Evolutionary conservation across 331 rosid genomes (phyloP).

Genomic region (Cydonia oblonga): DNA sequence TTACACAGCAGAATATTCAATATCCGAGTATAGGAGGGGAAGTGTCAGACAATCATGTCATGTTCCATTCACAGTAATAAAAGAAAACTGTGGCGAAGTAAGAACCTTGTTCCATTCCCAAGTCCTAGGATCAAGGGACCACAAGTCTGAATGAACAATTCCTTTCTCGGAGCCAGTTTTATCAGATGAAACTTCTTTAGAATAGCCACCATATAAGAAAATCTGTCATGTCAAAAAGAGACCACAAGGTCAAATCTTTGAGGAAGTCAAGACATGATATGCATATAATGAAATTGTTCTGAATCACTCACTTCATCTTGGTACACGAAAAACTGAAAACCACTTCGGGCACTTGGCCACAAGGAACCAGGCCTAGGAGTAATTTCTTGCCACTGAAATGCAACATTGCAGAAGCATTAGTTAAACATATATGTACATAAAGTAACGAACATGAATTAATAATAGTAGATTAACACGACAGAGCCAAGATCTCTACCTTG

Average conservation of each 20-base stretch:
- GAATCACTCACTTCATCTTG: conserved; percentile 77
- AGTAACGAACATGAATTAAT: background rate
- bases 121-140: conserved; percentile 96
- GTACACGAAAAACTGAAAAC: conserved; percentile 82
- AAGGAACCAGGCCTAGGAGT: conserved; percentile 87
- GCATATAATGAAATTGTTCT: background rate
- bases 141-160: conserved; percentile 81
- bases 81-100: background rate
- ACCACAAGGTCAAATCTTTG: background rate
- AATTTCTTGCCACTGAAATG: conserved; percentile 89
- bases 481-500: conserved; percentile 45
- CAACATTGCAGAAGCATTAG: conserved; percentile 16
- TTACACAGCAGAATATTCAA: background rate
- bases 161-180: conserved; percentile 76
- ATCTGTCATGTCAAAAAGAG: conserved; percentile 45
- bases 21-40: background rate
- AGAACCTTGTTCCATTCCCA: conserved; percentile 99
- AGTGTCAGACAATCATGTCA: background rate
- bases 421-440: background rate
- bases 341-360: conserved; percentile 97
- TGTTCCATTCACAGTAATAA: background rate
- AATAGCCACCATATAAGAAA: conserved; percentile 91
- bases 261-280: background rate
- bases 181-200: conserved; percentile 83
- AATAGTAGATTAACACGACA: background rate